Evolutionary conservation across 371 early-diverging fungal species (phyloP).

Genomic region (Spraguea lophii): DNA sequence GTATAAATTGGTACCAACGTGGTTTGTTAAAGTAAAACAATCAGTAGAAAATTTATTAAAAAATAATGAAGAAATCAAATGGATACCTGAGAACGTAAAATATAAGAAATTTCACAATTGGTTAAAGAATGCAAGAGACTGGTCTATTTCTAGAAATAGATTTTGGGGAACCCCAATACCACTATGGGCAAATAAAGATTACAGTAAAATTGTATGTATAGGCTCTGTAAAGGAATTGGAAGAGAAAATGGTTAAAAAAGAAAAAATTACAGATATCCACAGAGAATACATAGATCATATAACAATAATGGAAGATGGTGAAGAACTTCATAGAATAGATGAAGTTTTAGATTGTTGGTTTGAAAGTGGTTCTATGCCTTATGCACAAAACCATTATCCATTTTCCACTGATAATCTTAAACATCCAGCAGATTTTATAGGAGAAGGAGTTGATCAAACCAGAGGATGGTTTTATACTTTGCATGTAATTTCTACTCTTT

Average conservation of each 20-base stretch:
- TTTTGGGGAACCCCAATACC: slow-evolving; percentile 99
- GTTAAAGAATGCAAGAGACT: slow-evolving; percentile 90
- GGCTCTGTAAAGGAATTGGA: slow-evolving; percentile 82
- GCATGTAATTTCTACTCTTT: slow-evolving; percentile 83
- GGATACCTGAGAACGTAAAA: slow-evolving; percentile 90
- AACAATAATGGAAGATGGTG: slow-evolving; percentile 64
- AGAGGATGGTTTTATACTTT: slow-evolving; percentile 99
- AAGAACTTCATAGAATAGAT: slow-evolving; percentile 61
- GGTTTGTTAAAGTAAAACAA: slow-evolving; percentile 83
- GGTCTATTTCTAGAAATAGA: slow-evolving; percentile 93
- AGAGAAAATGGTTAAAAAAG: slow-evolving; percentile 30
- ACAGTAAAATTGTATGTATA: slow-evolving; percentile 53
- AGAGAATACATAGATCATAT: slow-evolving; percentile 85
- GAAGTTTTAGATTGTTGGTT: slow-evolving; percentile 99
- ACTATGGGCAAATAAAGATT: slow-evolving; percentile 81
- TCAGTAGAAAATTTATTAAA: slow-evolving; percentile 61
- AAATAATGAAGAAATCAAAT: slow-evolving; percentile 69
- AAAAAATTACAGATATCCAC: slow-evolving; percentile 61
- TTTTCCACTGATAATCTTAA: slow-evolving; percentile 69
- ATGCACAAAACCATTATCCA: slow-evolving; percentile 95
- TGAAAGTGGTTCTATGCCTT: slow-evolving; percentile 90
- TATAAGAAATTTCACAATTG: slow-evolving; percentile 95
- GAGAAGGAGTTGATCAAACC: slow-evolving; percentile 98
- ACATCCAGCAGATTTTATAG: slow-evolving; percentile 99
- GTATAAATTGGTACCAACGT: slow-evolving; percentile 86